Evolutionary conservation across 805 yeast species (phyloP), one percentile per base, ranked within the genome.

Genomic region (Nakazawaea ernobii): DNA sequence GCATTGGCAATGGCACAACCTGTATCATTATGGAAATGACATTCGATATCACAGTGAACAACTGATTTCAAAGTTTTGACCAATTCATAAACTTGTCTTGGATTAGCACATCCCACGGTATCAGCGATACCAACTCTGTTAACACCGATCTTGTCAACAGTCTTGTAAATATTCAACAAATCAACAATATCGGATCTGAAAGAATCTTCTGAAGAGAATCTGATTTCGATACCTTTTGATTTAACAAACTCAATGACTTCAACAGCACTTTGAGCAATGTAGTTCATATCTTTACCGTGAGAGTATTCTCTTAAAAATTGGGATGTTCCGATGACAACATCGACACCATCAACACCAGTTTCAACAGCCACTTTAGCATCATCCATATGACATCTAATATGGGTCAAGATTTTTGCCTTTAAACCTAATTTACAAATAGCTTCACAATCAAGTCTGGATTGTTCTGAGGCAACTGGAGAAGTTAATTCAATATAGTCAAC

Each of bases 1-100:
- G 99, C 97, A 67, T 92, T 92, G 52, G 97, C 97, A 71, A 92
- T 89, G 55, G 99, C 97, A 75, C 98, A 94, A 53, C 99, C 99
- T 32, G 99, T 92, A 69, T 92, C 99, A 67, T 92, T 88, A 74
- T 92, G 99, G 87, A 92, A 94, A 69, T 92, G 99, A 68, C 97
- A 88, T 74, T 92, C 99, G 60, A 92, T 91, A 66, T 92, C 99
- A 74, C 98, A 92, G 33, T 87, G 84, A 43, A 92, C 98, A 43
- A 92, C 96, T 11, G 91, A 82, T 70, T 83, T 88, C 67, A 92
- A 80, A 39, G 99, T 94, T 63, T 95, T 84, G 53, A 92, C 94
- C 58, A 92, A 80, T 73, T 92, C 99, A 68, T 92, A 92, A 51
- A 92, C 99, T 71, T 94, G 98, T 73, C 99, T 84, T 60, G 99